Base-by-base conservation (phyloP, 108 stramenopile genomes). In the Skeletonema costatum region DNA sequence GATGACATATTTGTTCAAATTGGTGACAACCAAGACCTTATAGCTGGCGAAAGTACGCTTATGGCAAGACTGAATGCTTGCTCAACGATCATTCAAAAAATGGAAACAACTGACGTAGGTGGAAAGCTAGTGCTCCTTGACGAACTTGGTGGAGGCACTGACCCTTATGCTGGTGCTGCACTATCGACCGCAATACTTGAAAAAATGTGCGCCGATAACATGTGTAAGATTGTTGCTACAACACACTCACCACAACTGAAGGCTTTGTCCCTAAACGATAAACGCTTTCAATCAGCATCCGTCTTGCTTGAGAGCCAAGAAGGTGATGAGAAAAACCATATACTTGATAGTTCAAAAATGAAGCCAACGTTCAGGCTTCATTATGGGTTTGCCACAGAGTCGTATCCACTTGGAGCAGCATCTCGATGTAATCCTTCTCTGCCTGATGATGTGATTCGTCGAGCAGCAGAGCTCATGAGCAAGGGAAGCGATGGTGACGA, bases 191-290 rank as follows among this genome's bases (percentile, higher is more conserved):
- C 91, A n/a, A 74, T 95, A 19, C 33, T 95, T 39, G 93, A 95
- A 69, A 86, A 88, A 46, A 31, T 90, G 11, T 76, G 72, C 11
- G 63, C 17, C 31, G 67, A 56, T 16, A 11, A 73, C 7, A 41
- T 21, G 17, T 88, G 82, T 58, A 85, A 74, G 32, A 58, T 92
- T 41, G 89, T 95, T 51, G 91, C 87, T 5, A 95, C 93, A 4
- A 95, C 93, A 0, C 93, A 95, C 68, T 91, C 89, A 32, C 86
- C 90, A 32, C 82, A 89, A 14, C 77, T 95, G 17, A 95, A 95
- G 73, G 78, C 82, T 0, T 73, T 92, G n/a, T 88, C 90, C 3
- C 74, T 84, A 33, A 69, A 84, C 19, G 79, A 84, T 60, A 64
- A 80, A 9, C 51, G 79, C 4, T 89, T 90, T 78, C 72, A 85